Conservation (phyloP, 2,329 filamentous ascomycete genomes). For the Thelonectria rubi region DNA sequence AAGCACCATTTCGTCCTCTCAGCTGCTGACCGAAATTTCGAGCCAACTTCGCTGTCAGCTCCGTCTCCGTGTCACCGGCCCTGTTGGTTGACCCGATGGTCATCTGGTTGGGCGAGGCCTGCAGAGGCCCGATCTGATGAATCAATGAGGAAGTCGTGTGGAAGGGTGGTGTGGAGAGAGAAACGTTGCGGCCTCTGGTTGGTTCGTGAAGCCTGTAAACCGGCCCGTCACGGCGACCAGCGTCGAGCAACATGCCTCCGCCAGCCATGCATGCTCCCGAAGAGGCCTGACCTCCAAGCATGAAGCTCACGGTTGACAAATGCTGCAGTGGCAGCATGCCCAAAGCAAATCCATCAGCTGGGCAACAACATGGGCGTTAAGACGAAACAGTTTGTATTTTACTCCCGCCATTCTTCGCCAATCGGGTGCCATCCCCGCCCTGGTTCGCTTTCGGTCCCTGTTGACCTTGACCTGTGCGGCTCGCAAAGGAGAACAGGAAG, state of each 20-base stretch:
- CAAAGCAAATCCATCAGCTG: constrained; percentile 23
- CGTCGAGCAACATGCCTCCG: neutral
- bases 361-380: constrained; percentile 24
- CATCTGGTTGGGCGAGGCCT: constrained; percentile 15
- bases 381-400: constrained; percentile 33
- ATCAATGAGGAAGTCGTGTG: constrained; percentile 1
- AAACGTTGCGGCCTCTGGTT: constrained; percentile 31
- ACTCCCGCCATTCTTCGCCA: constrained; percentile 30
- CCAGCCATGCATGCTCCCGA: neutral
- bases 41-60: constrained; percentile 5
- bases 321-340: constrained; percentile 1
- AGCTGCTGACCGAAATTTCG: constrained; percentile 9
- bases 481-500: constrained; percentile 68
- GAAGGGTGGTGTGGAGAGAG: constrained; percentile 8
- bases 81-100: constrained; percentile 16
- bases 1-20: neutral
- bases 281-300: neutral
- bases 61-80: constrained; percentile 12
- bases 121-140: constrained; percentile 22
- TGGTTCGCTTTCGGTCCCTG: constrained; percentile 26
- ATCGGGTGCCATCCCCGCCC: constrained; percentile 27
- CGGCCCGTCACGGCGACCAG: neutral
- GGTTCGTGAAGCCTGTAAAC: constrained; percentile 12
- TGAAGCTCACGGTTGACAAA: neutral
- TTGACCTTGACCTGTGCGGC: constrained; percentile 44